Percentiles rank a stretch among this genome's conserved stretches.
Evolutionary conservation across 1,284 basidiomycete species (phyloP).

Genomic region (Pascua sp.): DNA sequence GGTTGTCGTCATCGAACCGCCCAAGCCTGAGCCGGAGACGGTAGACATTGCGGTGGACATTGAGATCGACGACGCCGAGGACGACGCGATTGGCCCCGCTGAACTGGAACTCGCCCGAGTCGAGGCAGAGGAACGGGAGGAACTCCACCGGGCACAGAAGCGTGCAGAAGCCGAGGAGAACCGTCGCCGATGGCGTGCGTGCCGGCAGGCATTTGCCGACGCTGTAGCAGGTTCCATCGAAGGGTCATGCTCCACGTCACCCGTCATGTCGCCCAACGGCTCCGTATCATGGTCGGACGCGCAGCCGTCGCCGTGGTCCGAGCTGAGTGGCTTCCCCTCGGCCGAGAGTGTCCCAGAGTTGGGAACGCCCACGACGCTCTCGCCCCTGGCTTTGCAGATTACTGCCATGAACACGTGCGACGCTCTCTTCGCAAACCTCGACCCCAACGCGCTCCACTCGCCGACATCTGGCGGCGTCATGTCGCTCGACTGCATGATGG

Average conservation of each 20-base stretch:
- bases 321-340: constrained; percentile 1
- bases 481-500: constrained; percentile 26
- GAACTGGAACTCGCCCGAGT: constrained; percentile 37
- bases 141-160: constrained; percentile 28
- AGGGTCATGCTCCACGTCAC: constrained; percentile 8
- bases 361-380: constrained; percentile 15
- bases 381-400: constrained; percentile 33
- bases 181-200: constrained; percentile 31
- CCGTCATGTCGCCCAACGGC: not conserved
- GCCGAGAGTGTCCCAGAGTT: constrained; percentile 10
- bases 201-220: constrained; percentile 25
- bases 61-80: constrained; percentile 12
- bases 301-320: constrained; percentile 14
- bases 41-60: constrained; percentile 18
- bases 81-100: constrained; percentile 36
- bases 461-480: constrained; percentile 14
- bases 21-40: not conserved
- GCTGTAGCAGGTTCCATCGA: constrained; percentile 3
- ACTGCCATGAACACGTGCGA: constrained; percentile 4
- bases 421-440: constrained; percentile 8
- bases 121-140: constrained; percentile 39
- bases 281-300: not conserved
- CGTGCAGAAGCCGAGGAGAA: constrained; percentile 35
- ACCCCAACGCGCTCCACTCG: constrained; percentile 22
- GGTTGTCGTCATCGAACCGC: constrained; percentile 5